phyloP scores from a whole-genome alignment of 2,329 filamentous ascomycete species.

The Phialocephala subalpina region DNA sequence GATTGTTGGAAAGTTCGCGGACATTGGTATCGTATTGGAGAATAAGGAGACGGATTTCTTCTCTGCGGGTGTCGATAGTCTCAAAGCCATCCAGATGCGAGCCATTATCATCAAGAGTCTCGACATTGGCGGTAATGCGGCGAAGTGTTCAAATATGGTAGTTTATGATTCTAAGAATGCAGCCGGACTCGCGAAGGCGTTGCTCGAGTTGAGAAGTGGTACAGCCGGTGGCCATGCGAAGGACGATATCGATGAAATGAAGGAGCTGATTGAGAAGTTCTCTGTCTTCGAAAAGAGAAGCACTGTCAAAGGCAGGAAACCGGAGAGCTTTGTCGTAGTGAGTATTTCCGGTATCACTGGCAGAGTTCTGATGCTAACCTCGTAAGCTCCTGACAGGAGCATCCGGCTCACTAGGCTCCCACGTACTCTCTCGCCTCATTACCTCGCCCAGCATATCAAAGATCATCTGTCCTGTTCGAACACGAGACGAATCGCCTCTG shows the following conservation, averaged over 20 bases:
- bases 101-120: slow-evolving; percentile 58
- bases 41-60: slow-evolving; percentile 64
- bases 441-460: slow-evolving; percentile 60
- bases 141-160: slow-evolving; percentile 58
- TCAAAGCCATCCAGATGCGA: slow-evolving; percentile 65
- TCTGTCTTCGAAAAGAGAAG: slow-evolving; percentile 46
- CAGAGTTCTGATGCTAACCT: background rate
- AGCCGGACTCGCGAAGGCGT: slow-evolving; percentile 52
- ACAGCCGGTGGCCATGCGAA: slow-evolving; percentile 44
- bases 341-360: background rate
- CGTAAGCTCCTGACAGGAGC: slow-evolving; percentile 64
- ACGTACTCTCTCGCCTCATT: slow-evolving; percentile 66
- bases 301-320: slow-evolving; percentile 21
- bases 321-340: slow-evolving; percentile 11
- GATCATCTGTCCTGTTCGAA: slow-evolving; percentile 62
- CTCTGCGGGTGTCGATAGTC: slow-evolving; percentile 62
- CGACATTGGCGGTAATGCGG: slow-evolving; percentile 53
- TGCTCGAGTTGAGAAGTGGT: slow-evolving; percentile 48
- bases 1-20: slow-evolving; percentile 39
- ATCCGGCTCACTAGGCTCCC: slow-evolving; percentile 71
- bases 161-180: slow-evolving; percentile 65
- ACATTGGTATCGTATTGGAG: slow-evolving; percentile 20
- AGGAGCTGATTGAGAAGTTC: slow-evolving; percentile 53
- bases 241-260: slow-evolving; percentile 52
- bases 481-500: slow-evolving; percentile 31